Base-by-base conservation (phyloP, 495 filamentous ascomycete genomes). In the Daldinia loculata region DNA sequence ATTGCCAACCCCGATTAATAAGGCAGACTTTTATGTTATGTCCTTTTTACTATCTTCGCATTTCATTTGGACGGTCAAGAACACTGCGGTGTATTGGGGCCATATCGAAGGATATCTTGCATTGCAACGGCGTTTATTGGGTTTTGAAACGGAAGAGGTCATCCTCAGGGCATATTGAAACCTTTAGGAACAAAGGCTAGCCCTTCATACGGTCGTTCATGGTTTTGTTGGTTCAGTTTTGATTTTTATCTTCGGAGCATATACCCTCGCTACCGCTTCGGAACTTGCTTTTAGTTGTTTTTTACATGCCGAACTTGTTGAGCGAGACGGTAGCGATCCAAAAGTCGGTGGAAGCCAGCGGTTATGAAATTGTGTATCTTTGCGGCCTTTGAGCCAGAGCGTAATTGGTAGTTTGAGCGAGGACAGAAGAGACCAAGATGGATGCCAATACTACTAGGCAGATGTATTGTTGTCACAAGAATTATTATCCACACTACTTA, bases 1-100 rank as follows among this genome's bases (percentile, higher is more conserved):
- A 94, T 99, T 74, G 96, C 96, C 19, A 99, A 99, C 79, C 95
- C 95, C 24, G 95, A 99, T 78, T 83, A 86, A 68, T n/a, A 29
- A 32, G 34, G n/a, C 6, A 19, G 15, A 38, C 9, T 19, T 34
- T 43, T 19, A 22, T n/a, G n/a, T 65, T 12, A 5, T 48, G n/a
- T 56, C 29, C 22, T 0, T 34, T 48, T 17, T 38, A 51, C 0
- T 38, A 67, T 45, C 15, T 45, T 11, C 53, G 12, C 50, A 69
- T 66, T 63, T 52, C 34, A 27, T 36, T 58, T 53, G 39, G 32
- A 52, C 15, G 50, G 56, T 61, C 48, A 48, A 57, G 12, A 22
- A 14, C 41, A 63, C 48, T 26, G 43, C 70, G 65, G 43, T 55
- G 65, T 34, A 24, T 48, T 12, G 24, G 2, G 38, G 45, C 64